A percentile compares a stretch with the other conserved stretches of the same genome.
Conservation (phyloP, 306 rosid genomes). For the Spatholobus suberectus region DNA sequence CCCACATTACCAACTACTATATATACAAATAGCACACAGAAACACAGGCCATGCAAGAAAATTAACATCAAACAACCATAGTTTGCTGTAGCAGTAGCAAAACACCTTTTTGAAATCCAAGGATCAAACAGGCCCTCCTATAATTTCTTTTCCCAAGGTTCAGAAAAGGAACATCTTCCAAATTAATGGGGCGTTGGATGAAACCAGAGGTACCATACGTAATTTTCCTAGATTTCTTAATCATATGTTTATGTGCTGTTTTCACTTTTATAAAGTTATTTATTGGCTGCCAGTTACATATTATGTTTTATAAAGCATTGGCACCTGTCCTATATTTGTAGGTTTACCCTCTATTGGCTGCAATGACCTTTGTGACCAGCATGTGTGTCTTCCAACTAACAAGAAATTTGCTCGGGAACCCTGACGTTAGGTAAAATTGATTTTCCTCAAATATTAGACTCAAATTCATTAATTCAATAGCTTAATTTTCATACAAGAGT, state of each 20-base stretch:
- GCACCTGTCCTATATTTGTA: slow-evolving; percentile 8
- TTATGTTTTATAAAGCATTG: not conserved
- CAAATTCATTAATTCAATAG: not conserved
- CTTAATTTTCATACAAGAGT: not conserved
- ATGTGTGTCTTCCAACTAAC: slow-evolving; percentile 70
- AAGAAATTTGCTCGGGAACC: slow-evolving; percentile 69
- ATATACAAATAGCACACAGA: slow-evolving; percentile 45
- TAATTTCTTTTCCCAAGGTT: too few relatives aligned
- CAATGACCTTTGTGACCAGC: slow-evolving; percentile 82
- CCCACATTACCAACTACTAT: slow-evolving; percentile 17
- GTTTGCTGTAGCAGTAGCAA: not conserved
- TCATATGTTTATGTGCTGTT: not conserved
- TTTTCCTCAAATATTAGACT: not conserved
- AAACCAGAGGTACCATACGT: slow-evolving; percentile 78
- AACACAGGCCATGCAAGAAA: slow-evolving; percentile 1
- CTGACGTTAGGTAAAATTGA: slow-evolving; percentile 75
- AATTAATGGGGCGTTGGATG: slow-evolving; percentile 86
- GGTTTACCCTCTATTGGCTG: slow-evolving; percentile 88
- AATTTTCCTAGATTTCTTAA: not conserved
- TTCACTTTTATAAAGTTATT: not conserved
- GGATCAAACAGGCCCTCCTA: too few relatives aligned
- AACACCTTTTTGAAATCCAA: slow-evolving; percentile 16
- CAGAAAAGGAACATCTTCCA: slow-evolving; percentile 11
- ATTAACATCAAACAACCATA: not conserved
- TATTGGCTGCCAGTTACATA: not conserved